These are phyloP conservation scores for Zymoseptoria tritici DNA, from an alignment of 2,329 filamentous ascomycete species.

Conservation along the genomic window DNA sequence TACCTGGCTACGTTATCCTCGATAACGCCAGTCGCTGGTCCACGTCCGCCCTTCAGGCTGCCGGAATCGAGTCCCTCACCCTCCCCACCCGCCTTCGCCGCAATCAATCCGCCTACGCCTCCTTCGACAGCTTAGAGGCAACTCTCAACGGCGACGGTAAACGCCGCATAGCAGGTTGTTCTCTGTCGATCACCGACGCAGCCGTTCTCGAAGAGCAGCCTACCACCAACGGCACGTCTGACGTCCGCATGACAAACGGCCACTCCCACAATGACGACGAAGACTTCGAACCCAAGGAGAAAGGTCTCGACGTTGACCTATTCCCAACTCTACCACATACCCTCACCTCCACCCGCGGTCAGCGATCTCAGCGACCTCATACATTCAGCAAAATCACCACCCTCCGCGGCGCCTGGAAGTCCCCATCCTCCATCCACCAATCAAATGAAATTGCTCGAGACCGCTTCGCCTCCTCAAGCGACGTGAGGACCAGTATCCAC, in stretches of 20 bases:
- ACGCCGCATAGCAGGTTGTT: slow-evolving; percentile 68
- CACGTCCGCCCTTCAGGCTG: slow-evolving; percentile 64
- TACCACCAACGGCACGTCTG: slow-evolving; percentile 22
- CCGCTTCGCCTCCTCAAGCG: slow-evolving; percentile 17
- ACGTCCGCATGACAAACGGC: slow-evolving; percentile 27
- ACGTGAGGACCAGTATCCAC: slow-evolving; percentile 29
- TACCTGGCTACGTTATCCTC: slow-evolving; percentile 53
- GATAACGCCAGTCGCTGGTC: slow-evolving; percentile 68
- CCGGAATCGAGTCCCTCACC: slow-evolving; percentile 70
- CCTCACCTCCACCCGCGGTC: slow-evolving; percentile 11
- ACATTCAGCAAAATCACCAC: slow-evolving; percentile 36
- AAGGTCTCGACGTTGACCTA: slow-evolving; percentile 23
- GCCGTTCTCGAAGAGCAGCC: slow-evolving; percentile 25
- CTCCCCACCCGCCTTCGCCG: slow-evolving; percentile 64
- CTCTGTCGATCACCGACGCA: slow-evolving; percentile 53
- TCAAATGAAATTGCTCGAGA: slow-evolving; percentile 29
- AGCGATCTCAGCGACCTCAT: slow-evolving; percentile 20
- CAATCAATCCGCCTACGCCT: slow-evolving; percentile 38
- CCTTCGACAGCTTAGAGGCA: slow-evolving; percentile 56
- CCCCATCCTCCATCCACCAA: slow-evolving; percentile 24
- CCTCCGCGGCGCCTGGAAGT: slow-evolving; percentile 34
- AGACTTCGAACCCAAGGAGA: slow-evolving; percentile 4
- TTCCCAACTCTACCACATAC: slow-evolving; percentile 16
- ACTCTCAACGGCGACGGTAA: slow-evolving; percentile 68
- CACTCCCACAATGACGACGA: slow-evolving; percentile 18